These are phyloP conservation scores for Mucor lusitanicus DNA, from an alignment of 371 early-diverging fungal genomes.

Conservation along the genomic window DNA sequence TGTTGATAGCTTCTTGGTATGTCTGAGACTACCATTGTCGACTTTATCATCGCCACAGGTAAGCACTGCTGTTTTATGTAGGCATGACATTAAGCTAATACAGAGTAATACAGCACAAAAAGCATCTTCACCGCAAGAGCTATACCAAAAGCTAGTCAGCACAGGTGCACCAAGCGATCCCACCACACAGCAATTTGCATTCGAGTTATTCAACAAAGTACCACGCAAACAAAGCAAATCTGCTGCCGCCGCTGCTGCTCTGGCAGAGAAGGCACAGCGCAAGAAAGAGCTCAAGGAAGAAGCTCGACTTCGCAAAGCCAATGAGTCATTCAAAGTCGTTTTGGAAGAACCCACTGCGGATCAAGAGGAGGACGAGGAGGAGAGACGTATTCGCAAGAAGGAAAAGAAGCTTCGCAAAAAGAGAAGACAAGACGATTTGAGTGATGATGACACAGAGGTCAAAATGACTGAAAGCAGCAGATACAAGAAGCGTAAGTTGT, in stretches of 20 bases:
- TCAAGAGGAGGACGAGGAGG: slow-evolving; percentile 23
- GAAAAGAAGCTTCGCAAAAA: slow-evolving; percentile 59
- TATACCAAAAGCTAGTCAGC: slow-evolving; percentile 54
- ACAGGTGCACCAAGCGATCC: slow-evolving; percentile 61
- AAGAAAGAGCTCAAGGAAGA: slow-evolving; percentile 62
- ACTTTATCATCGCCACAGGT: slow-evolving; percentile 73
- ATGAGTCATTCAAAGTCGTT: slow-evolving; percentile 57
- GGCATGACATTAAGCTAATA: neutral
- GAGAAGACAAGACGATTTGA: slow-evolving; percentile 51
- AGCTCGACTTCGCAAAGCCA: slow-evolving; percentile 57
- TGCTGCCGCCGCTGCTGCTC: slow-evolving; percentile 28
- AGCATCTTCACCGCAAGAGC: slow-evolving; percentile 59
- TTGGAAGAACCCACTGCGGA: slow-evolving; percentile 53
- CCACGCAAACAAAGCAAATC: slow-evolving; percentile 47
- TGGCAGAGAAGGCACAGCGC: slow-evolving; percentile 42
- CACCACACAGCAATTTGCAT: slow-evolving; percentile 60
- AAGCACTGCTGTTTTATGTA: neutral
- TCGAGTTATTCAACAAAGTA: slow-evolving; percentile 62
- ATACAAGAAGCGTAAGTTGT: slow-evolving; percentile 35
- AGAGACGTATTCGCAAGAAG: slow-evolving; percentile 36
- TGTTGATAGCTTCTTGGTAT: slow-evolving; percentile 62
- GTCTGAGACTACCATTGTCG: slow-evolving; percentile 71
- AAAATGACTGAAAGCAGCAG: slow-evolving; percentile 36
- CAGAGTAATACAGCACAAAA: slow-evolving; percentile 49
- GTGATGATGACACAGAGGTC: slow-evolving; percentile 59